These are phyloP conservation scores for Pichia sp. DNA, from an alignment of 1,139 yeast species.

Conservation along the genomic window DNA sequence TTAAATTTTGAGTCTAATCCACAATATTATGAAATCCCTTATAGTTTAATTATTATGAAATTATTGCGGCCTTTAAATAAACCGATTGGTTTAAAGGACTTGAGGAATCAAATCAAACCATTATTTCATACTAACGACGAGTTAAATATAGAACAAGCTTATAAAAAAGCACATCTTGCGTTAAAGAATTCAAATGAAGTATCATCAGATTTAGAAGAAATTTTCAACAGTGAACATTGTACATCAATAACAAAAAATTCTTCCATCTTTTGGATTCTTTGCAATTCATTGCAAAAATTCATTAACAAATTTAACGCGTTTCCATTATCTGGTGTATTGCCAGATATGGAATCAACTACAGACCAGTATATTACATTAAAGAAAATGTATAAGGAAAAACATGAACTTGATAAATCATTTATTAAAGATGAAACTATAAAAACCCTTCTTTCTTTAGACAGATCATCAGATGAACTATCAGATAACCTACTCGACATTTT, in stretches of 20 bases:
- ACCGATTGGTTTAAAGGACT: conserved; percentile 37
- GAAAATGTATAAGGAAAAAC: conserved; percentile 51
- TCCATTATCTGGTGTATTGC: conserved; percentile 71
- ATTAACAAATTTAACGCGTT: conserved; percentile 36
- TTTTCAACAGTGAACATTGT: conserved; percentile 29
- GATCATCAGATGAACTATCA: conserved; percentile 28
- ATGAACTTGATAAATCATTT: conserved; percentile 40
- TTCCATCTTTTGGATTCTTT: conserved; percentile 53
- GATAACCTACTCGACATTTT: conserved; percentile 42
- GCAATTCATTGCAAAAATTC: conserved; percentile 50
- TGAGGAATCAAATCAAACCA: conserved; percentile 37
- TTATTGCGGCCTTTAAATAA: conserved; percentile 32
- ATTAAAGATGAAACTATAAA: conserved; percentile 33
- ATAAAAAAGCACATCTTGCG: conserved; percentile 51
- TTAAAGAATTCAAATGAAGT: conserved; percentile 25
- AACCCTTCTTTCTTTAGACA: conserved; percentile 25
- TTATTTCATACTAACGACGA: conserved; percentile 36
- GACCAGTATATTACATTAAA: conserved; percentile 53
- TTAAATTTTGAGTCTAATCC: conserved; percentile 38
- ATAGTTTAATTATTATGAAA: conserved; percentile 56
- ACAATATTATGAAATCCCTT: conserved; percentile 67
- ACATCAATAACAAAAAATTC: not conserved
- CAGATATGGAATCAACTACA: conserved; percentile 87
- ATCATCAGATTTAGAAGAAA: conserved; percentile 27
- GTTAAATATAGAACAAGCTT: conserved; percentile 69